A percentile compares a stretch with the other conserved stretches of the same genome.
These are phyloP conservation scores for Euptelea pleiosperma DNA, from an alignment of 164 flowering plant genomes.

Conservation along the genomic window DNA sequence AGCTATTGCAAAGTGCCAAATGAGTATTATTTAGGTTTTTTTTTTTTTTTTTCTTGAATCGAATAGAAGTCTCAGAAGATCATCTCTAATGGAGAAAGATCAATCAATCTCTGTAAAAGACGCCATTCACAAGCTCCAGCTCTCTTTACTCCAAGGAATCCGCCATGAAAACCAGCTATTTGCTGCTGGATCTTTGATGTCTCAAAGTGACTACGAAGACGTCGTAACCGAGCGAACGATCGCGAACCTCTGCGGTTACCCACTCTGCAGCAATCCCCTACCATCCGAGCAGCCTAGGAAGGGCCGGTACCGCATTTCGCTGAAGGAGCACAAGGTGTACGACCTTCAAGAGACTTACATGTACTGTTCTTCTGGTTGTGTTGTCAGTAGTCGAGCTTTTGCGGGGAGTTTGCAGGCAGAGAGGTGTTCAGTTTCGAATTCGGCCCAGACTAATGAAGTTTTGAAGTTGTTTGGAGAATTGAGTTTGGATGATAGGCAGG, in stretches of 20 bases:
- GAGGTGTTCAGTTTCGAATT: conserved; percentile 34
- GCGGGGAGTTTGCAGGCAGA: conserved; percentile 45
- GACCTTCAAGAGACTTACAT: conserved; percentile 63
- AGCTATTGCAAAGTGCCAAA: no score
- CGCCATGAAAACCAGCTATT: conserved; percentile 45
- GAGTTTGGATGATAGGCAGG: conserved; percentile 27
- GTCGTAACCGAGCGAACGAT: conserved; percentile 80
- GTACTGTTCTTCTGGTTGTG: conserved; percentile 67
- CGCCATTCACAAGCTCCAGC: conserved; percentile 61
- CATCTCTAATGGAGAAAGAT: conserved; percentile 17
- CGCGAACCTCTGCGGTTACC: conserved; percentile 67
- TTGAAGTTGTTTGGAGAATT: conserved; percentile 49
- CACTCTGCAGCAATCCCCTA: conserved; percentile 57
- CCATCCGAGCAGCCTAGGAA: conserved; percentile 42
- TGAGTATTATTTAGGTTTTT: neutral
- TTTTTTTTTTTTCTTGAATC: neutral
- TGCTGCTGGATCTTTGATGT: conserved; percentile 62
- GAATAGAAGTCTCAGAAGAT: neutral
- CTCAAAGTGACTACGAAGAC: conserved; percentile 64
- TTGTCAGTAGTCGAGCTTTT: conserved; percentile 59
- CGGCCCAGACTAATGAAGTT: conserved; percentile 40
- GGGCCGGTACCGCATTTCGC: conserved; percentile 65
- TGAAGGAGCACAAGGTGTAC: conserved; percentile 81
- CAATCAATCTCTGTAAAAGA: conserved; percentile 27
- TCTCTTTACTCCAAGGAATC: conserved; percentile 66